These are phyloP conservation scores for Trametes sp. DNA, from an alignment of 1,284 basidiomycete species.

Conservation along the genomic window DNA sequence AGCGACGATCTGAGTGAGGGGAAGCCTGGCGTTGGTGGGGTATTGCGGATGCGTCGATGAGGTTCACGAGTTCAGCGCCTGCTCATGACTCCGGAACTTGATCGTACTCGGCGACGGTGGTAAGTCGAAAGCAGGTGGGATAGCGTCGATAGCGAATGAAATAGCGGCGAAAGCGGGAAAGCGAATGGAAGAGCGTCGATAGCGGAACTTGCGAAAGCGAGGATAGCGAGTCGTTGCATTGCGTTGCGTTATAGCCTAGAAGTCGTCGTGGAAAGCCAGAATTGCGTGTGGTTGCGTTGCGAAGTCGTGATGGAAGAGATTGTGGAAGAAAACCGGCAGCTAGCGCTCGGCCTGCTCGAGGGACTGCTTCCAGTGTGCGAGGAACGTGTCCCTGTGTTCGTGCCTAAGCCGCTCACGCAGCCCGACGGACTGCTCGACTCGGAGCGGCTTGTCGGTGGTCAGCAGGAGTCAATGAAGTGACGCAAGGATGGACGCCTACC, in stretches of 20 bases:
- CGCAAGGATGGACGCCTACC: background rate
- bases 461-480: background rate
- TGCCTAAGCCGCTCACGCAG: background rate
- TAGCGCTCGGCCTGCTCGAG: background rate
- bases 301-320: background rate
- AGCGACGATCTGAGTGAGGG: background rate
- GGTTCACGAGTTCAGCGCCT: background rate
- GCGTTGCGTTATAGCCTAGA: too few species aligned
- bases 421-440: background rate
- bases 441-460: background rate
- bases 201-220: background rate
- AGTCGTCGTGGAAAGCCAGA: background rate
- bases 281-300: background rate
- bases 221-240: background rate
- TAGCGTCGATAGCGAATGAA: background rate
- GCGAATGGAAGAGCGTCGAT: too few species aligned
- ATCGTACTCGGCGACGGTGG: background rate
- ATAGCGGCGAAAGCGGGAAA: background rate
- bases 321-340: background rate
- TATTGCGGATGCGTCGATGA: constrained; percentile 4
- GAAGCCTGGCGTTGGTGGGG: background rate
- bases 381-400: background rate
- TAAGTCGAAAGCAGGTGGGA: too few species aligned
- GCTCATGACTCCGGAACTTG: background rate
- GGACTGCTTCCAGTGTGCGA: background rate